Evolutionary conservation across 2,329 filamentous ascomycete species (phyloP), one percentile per base, ranked within the genome.

Genomic region (Curvularia verruculosa): DNA sequence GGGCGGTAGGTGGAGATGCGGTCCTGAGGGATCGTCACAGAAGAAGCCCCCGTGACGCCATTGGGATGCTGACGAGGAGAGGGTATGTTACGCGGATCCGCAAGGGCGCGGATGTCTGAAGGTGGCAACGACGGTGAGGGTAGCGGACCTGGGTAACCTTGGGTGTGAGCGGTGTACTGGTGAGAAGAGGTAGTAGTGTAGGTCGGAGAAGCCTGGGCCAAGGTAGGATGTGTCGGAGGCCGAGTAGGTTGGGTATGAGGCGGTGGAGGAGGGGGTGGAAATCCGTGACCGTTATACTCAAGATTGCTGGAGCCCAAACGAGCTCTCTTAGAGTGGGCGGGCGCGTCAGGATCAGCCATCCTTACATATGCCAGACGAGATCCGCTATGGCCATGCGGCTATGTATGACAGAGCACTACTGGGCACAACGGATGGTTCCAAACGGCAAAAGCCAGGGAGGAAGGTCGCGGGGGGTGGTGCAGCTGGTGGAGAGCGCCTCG

Each of bases 311-410:
- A 73, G 62, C 74, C 73, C 72, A 76, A 70, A 73, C 74, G 74
- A 58, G 68, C 67, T 65, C 72, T 72, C 65, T 77, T 77, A 53
- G 49, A 49, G 52, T 73, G 68, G 67, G 65, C 65, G 62, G 70
- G 71, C 72, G 71, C 70, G 70, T 75, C 70, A 68, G 70, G 72
- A 72, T 76, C 73, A 59, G 73, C 73, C 73, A 77, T 77, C 59
- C 69, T 76, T 74, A 74, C 65, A 72, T 71, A 71, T 71, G 66
- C 63, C 61, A 70, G 60, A 64, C 58, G 54, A 58, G 60, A 65
- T 67, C 68, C 69, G 74, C 74, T 75, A 68, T 75, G 73, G 73
- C 74, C 74, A 76, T 76, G 73, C 73, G 73, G 68, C 67, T 71
- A 66, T 69, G 66, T 67, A 63, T 65, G 61, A 63, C 65, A 61